A percentile compares a stretch with the other conserved stretches of the same genome.
These are phyloP conservation scores for Venustampulla echinocandica DNA, from an alignment of 495 filamentous ascomycete species.

Conservation along the genomic window DNA sequence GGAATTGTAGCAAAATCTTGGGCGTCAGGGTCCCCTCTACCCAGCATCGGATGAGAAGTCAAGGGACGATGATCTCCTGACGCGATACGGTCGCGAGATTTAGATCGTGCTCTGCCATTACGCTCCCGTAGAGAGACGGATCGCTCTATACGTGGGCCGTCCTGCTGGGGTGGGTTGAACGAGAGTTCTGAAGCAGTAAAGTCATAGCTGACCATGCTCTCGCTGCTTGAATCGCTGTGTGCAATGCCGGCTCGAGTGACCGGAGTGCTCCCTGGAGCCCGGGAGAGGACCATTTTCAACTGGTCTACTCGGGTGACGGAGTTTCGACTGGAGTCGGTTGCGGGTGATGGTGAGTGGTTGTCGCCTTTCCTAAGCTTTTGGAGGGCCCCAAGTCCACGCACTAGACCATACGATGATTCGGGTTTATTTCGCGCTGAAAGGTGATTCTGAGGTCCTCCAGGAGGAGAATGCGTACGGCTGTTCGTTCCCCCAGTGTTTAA, in stretches of 20 bases:
- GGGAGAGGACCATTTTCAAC: constrained; percentile 65
- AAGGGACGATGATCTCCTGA: constrained; percentile 32
- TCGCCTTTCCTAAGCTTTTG: constrained; percentile 25
- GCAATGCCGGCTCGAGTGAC: constrained; percentile 24
- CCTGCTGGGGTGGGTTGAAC: constrained; percentile 29
- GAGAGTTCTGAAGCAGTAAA: constrained; percentile 45
- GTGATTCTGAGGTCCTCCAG: constrained; percentile 1
- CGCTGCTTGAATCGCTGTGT: constrained; percentile 38
- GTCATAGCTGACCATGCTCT: constrained; percentile 52
- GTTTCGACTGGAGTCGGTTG: constrained; percentile 49
- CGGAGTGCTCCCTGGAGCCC: constrained; percentile 24
- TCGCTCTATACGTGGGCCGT: constrained; percentile 11
- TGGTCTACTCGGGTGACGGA: constrained; percentile 81
- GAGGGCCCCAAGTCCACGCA: constrained; percentile 20
- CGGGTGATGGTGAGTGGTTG: constrained; percentile 43
- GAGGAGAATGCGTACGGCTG: constrained; percentile 13
- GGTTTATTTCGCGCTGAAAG: constrained; percentile 11
- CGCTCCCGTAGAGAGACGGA: constrained; percentile 14
- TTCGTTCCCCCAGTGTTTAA: constrained; percentile 18
- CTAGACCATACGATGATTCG: constrained; percentile 21
- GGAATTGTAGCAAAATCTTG: constrained; percentile 16
- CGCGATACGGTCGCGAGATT: constrained; percentile 28
- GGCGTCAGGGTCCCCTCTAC: constrained; percentile 6
- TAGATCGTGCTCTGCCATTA: constrained; percentile 20
- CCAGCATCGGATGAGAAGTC: constrained; percentile 33